Evolutionary conservation across 78 protist genomes (phyloP), one percentile per base, ranked within the genome.

Genomic region (Protostelium mycophagum): DNA sequence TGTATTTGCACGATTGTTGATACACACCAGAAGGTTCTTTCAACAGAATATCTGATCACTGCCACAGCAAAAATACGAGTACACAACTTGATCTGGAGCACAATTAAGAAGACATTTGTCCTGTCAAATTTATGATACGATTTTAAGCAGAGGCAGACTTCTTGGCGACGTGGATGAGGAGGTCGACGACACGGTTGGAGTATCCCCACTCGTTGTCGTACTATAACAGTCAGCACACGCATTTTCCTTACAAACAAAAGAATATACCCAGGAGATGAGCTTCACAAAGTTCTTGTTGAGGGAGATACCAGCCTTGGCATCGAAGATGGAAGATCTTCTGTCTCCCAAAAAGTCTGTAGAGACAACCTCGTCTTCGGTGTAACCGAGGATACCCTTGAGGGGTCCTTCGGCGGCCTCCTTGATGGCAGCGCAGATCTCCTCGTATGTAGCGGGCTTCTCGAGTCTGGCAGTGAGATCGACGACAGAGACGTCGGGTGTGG

Each of bases 201-300:
- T 98, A 99, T 83, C 99, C 99, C 93, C 91, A 97, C 96, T 99
- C 99, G 95, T 99, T 99, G 95, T 99, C 99, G 93, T 99, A 99
- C 35, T 63, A n/a, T n/a, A n/a, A n/a, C n/a, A n/a, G 1, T 28
- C 0, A 1, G 29, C 39, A 0, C 35, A 1, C 16, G 28, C 38
- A 9, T 9, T 36, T 36, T 28, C n/a, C 34, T 25, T 25, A 36
- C 1, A 0, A 5, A 35, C 73, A 87, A 1, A 37, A 37, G 10
- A 28, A 83, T 36, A 0, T 1, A 39, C 73, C 99, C 99, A 99
- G 84, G 99, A 87, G 83, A 99, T 93, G 86, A 99, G 92, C 96
- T 99, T 99, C 92, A 99, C 99, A 94, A 99, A 99, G 96, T 90
- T 96, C 89, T 90, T 92, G 91, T 91, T 97, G 89, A 99, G 96